These are phyloP conservation scores for Fraxinus greggii DNA, from an alignment of 305 asterid genomes.

Conservation along the genomic window DNA sequence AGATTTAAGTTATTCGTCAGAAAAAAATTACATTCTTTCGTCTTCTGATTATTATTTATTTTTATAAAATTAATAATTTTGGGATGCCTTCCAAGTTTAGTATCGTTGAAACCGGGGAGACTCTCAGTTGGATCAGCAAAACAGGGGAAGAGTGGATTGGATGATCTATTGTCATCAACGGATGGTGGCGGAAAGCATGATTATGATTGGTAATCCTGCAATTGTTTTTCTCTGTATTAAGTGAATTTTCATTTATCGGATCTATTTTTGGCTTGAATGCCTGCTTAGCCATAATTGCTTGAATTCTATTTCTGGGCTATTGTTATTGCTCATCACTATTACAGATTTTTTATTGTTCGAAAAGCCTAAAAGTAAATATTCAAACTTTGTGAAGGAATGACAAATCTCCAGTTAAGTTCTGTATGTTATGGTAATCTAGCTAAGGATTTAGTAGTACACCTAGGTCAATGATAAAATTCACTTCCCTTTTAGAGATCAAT, in stretches of 20 bases:
- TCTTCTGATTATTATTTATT: not conserved
- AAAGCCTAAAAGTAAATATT: not conserved
- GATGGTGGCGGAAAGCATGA: slow-evolving; percentile 97
- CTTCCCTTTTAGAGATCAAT: not conserved
- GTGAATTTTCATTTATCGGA: not conserved
- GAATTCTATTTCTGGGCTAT: not conserved
- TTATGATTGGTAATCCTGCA: slow-evolving; percentile 76
- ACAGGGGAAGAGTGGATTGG: slow-evolving; percentile 61
- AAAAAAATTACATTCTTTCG: not conserved
- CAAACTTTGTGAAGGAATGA: not conserved
- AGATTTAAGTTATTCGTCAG: not conserved
- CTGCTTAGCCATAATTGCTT: not conserved
- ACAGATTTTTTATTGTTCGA: not conserved
- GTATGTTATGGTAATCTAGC: not conserved
- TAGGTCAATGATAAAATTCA: not conserved
- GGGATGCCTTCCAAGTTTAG: slow-evolving; percentile 32
- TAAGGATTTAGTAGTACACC: not conserved
- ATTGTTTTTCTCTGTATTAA: not conserved
- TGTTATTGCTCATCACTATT: not conserved
- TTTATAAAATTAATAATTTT: not conserved
- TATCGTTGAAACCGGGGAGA: slow-evolving; percentile 70
- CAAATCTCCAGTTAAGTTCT: not conserved
- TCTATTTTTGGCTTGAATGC: not conserved
- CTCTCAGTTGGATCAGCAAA: slow-evolving; percentile 77
- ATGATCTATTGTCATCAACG: slow-evolving; percentile 68